Conservation (phyloP, 2,329 filamentous ascomycete species). For the Trichoderma arundinaceum region DNA sequence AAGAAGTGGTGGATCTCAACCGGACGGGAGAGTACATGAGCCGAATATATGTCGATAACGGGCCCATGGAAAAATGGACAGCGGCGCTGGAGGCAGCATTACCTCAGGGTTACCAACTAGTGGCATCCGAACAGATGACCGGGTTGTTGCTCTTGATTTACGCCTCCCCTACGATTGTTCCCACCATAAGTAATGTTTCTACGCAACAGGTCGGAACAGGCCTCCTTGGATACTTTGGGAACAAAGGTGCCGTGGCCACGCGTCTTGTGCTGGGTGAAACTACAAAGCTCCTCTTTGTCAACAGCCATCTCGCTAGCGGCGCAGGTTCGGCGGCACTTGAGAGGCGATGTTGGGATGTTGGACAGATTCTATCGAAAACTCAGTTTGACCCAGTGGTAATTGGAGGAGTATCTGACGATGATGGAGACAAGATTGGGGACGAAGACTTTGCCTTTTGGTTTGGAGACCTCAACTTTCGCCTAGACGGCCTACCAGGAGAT, state of each 20-base stretch:
- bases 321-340: constrained; percentile 78
- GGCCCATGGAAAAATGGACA: constrained; percentile 79
- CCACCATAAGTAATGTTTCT: constrained; percentile 80
- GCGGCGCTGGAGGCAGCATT: constrained; percentile 73
- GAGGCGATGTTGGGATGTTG: constrained; percentile 86
- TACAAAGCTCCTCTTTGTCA: constrained; percentile 86
- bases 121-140: constrained; percentile 84
- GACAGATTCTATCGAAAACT: constrained; percentile 76
- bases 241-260: constrained; percentile 88
- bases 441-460: constrained; percentile 97
- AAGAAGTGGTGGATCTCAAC: constrained; percentile 89
- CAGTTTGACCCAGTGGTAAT: constrained; percentile 77
- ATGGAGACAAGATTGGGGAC: constrained; percentile 75
- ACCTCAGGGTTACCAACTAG: constrained; percentile 75
- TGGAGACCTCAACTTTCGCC: constrained; percentile 91
- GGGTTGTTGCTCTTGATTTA: constrained; percentile 86
- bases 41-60: constrained; percentile 72
- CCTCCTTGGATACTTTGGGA: constrained; percentile 89
- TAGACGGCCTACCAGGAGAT: constrained; percentile 85
- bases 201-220: constrained; percentile 86
- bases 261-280: constrained; percentile 87
- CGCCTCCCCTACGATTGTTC: constrained; percentile 75
- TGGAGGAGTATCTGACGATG: constrained; percentile 68
- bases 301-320: constrained; percentile 89
- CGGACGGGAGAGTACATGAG: constrained; percentile 79